Conservation (phyloP, 2,329 filamentous ascomycete genomes). For the Moelleriella libera region DNA sequence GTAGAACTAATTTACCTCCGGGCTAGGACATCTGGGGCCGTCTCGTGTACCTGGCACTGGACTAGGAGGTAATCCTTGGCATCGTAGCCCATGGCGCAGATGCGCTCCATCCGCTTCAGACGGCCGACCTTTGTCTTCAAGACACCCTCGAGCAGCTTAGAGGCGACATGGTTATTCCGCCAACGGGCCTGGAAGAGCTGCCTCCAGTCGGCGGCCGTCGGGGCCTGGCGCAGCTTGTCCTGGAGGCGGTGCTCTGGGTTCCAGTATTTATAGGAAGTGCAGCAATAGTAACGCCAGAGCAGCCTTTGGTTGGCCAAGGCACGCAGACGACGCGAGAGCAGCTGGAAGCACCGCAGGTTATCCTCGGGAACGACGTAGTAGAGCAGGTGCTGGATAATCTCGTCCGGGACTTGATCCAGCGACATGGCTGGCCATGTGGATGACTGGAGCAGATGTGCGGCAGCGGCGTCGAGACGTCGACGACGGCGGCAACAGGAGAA, state of each 20-base stretch:
- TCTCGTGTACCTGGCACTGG: slow-evolving; percentile 45
- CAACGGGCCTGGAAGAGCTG: slow-evolving; percentile 44
- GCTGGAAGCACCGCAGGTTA: slow-evolving; percentile 31
- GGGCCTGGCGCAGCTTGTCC: slow-evolving; percentile 36
- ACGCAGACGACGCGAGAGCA: slow-evolving; percentile 48
- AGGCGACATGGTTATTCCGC: slow-evolving; percentile 34
- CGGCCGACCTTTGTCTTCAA: slow-evolving; percentile 57
- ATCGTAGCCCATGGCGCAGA: slow-evolving; percentile 68
- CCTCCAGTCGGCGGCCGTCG: slow-evolving; percentile 60
- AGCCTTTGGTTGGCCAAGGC: slow-evolving; percentile 55
- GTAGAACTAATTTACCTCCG: slow-evolving; percentile 33
- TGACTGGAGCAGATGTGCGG: slow-evolving; percentile 1
- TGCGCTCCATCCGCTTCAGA: slow-evolving; percentile 52
- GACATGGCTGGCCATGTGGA: slow-evolving; percentile 15
- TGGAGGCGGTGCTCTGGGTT: slow-evolving; percentile 46
- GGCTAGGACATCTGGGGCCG: slow-evolving; percentile 61
- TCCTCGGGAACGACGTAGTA: slow-evolving; percentile 44
- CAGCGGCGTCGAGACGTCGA: not conserved
- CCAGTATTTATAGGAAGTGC: slow-evolving; percentile 60
- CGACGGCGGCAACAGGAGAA: not conserved
- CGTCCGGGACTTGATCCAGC: slow-evolving; percentile 53
- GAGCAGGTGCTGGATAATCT: slow-evolving; percentile 72
- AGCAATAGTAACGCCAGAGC: slow-evolving; percentile 71
- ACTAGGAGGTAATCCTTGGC: slow-evolving; percentile 70
- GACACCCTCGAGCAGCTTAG: slow-evolving; percentile 49